Conservation (phyloP, 2,329 filamentous ascomycete species). For the Corynespora cassiicola region DNA sequence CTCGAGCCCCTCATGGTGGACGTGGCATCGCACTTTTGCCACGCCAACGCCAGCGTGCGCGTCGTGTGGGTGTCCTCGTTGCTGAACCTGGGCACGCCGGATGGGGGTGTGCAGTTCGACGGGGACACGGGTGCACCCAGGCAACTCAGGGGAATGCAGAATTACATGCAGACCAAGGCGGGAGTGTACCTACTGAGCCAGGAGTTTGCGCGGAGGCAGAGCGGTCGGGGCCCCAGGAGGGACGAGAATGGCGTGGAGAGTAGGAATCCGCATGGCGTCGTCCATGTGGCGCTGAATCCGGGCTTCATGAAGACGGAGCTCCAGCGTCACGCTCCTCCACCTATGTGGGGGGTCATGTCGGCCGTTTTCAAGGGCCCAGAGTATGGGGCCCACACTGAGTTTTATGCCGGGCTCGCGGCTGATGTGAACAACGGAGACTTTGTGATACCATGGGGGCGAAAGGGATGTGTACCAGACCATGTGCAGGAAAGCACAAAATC, state of each 20-base stretch:
- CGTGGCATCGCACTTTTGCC: constrained; percentile 15
- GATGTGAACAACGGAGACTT: constrained; percentile 19
- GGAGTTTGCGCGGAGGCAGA: constrained; percentile 13
- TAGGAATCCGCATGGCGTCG: constrained; percentile 12
- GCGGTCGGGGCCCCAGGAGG: not conserved
- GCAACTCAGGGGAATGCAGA: constrained; percentile 18
- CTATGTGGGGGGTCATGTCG: constrained; percentile 11
- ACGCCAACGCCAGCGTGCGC: constrained; percentile 17
- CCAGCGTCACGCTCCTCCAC: constrained; percentile 11
- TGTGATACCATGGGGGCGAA: constrained; percentile 26
- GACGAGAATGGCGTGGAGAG: constrained; percentile 9
- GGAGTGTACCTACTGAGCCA: constrained; percentile 16
- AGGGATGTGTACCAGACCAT: constrained; percentile 17
- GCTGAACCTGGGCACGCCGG: constrained; percentile 9
- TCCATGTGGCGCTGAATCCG: constrained; percentile 17
- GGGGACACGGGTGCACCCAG: constrained; percentile 5
- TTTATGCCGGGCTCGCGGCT: constrained; percentile 25
- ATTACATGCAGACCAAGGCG: constrained; percentile 24
- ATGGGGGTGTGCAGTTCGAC: constrained; percentile 13
- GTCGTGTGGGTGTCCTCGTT: constrained; percentile 18
- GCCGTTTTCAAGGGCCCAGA: constrained; percentile 13
- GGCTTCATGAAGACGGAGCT: constrained; percentile 17
- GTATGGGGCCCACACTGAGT: constrained; percentile 23
- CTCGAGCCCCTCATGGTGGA: constrained; percentile 14
- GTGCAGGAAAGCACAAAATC: constrained; percentile 6